Evolutionary conservation across 75 land plant species (phyloP), one percentile per base, ranked within the genome.

Genomic region (Pinus albicaulis): DNA sequence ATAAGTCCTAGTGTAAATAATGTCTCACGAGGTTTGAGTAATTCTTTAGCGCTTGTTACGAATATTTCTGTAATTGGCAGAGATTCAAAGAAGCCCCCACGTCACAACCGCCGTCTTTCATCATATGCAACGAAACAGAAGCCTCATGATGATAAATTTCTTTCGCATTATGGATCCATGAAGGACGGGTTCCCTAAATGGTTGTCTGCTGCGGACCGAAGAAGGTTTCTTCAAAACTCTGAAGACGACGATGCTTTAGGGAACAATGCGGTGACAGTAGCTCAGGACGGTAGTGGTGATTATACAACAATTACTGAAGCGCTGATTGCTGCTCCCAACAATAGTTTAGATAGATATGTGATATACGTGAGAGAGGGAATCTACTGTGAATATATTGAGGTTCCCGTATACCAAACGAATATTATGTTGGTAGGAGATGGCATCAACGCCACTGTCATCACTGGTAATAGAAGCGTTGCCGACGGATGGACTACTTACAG

Each of bases 221-320:
- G 44, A 34, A 77, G 28, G 68, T 56, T 76, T 22, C 72, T 83
- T 8, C 80, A 74, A 76, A 48, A 58, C 73, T 53, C 59, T 72
- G 78, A 7, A 75, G 59, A 66, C 20, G 82, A 77, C 17, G 75
- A 68, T 36, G 13, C 23, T 11, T 36, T 22, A 60, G 83, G 56
- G 19, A 58, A 85, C 34, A 26, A 79, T 31, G 77, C 77, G 56
- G 57, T 20, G 64, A 31, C 14, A 16, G 92, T 90, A 59, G 90
- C 92, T 4, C 73, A 74, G 61, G 91, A 88, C 60, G 91, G 91
- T 14, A 75, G 57, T 19, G 92, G 92, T 20, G 75, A 90, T 57
- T 90, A 77, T 73, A 76, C 72, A 14, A 81, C 80, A 5, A 72
- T 90, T 5, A 65, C 36, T n/a, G 88, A 69, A 11, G 92, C 92